Evolutionary conservation across 202 grass and related monocot genomes (phyloP).

Genomic region (Elaeis oleifera): DNA sequence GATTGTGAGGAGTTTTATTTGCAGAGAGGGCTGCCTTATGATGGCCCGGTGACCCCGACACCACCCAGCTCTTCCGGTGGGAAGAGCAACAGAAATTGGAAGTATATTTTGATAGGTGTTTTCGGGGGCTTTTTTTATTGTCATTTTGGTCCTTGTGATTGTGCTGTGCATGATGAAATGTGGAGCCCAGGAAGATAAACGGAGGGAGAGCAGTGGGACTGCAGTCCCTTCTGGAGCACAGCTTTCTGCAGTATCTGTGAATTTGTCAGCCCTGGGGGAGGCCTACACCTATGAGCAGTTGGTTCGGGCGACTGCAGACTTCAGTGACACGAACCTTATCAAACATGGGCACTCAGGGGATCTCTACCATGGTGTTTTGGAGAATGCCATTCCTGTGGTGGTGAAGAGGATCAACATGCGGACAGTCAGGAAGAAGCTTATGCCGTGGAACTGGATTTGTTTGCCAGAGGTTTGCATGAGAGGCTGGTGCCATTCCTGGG

Average conservation of each 20-base stretch:
- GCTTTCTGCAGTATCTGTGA: constrained; percentile 30
- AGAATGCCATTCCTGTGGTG: constrained; percentile 47
- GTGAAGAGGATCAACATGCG: constrained; percentile 56
- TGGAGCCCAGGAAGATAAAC: not conserved
- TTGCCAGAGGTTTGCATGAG: constrained; percentile 55
- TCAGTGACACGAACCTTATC: constrained; percentile 65
- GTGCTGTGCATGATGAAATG: not conserved
- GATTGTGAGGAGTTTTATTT: constrained; percentile 66
- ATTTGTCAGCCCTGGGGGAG: constrained; percentile 56
- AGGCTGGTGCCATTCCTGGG: constrained; percentile 79
- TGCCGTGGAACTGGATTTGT: constrained; percentile 68
- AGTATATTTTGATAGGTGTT: constrained; percentile 80
- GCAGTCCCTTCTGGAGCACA: constrained; percentile 26
- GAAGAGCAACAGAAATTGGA: constrained; percentile 47
- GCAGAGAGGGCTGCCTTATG: constrained; percentile 35
- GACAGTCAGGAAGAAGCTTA: constrained; percentile 48
- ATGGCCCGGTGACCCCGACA: constrained; percentile 19
- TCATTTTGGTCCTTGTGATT: not conserved
- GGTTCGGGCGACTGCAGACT: constrained; percentile 37
- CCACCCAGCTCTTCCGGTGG: constrained; percentile 6
- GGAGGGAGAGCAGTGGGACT: constrained; percentile 22
- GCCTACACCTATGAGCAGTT: constrained; percentile 70
- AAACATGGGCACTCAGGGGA: constrained; percentile 74
- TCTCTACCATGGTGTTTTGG: constrained; percentile 63
- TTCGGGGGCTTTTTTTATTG: constrained; percentile 43